Percentiles rank a stretch among this genome's conserved stretches.
Conservation (phyloP, 2,329 filamentous ascomycete genomes). For the Zasmidium angulare region DNA sequence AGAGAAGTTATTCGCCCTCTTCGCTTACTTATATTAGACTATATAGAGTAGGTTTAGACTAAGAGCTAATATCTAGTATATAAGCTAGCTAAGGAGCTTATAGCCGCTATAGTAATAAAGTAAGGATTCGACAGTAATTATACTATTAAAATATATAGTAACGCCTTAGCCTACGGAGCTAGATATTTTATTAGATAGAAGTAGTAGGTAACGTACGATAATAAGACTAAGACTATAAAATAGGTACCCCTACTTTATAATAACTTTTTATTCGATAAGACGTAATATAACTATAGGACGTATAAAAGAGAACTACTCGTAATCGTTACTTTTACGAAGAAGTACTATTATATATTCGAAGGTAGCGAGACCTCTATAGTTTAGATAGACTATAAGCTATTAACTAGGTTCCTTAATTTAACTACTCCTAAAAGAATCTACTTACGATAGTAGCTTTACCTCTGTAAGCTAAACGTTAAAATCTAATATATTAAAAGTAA, state of each 20-base stretch:
- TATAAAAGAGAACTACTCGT: neutral
- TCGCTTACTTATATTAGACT: too few relatives aligned
- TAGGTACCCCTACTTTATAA: neutral
- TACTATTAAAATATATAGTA: neutral
- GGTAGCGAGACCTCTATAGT: neutral
- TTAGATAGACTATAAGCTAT: neutral
- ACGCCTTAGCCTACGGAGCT: neutral
- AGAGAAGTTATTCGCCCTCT: too few relatives aligned
- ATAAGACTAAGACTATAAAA: neutral
- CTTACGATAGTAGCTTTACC: neutral
- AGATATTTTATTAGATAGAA: neutral
- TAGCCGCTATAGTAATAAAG: neutral
- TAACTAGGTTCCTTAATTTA: neutral
- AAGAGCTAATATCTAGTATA: too few relatives aligned
- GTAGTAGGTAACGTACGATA: too few relatives aligned
- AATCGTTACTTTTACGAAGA: neutral
- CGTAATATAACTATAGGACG: neutral
- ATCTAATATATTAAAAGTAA: neutral
- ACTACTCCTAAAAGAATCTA: neutral
- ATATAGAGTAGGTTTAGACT: too few relatives aligned
- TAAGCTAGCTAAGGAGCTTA: too few relatives aligned
- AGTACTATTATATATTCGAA: neutral
- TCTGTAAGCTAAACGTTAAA: neutral
- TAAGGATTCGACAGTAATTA: neutral
- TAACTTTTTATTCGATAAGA: neutral